Conservation (phyloP, 2,329 filamentous ascomycete genomes). For the Lachnellula occidentalis region DNA sequence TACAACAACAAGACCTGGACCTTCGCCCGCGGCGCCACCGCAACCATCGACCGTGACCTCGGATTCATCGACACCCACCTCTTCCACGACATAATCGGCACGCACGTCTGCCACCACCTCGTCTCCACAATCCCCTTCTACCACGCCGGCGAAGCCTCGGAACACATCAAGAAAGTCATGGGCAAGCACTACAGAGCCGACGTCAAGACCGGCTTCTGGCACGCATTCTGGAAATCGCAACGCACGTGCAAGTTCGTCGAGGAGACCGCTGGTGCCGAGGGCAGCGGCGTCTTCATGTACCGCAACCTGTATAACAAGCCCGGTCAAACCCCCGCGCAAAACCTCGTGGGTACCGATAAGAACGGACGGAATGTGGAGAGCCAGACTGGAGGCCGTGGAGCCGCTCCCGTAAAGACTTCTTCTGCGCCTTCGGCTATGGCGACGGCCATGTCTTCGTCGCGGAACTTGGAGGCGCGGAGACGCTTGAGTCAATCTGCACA, state of each 20-base stretch:
- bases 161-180: constrained; percentile 50
- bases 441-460: constrained; percentile 23
- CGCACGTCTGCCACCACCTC: constrained; percentile 58
- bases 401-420: background rate
- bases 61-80: constrained; percentile 60
- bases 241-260: constrained; percentile 32
- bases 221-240: constrained; percentile 31
- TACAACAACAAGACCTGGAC: constrained; percentile 56
- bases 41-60: constrained; percentile 60
- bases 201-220: constrained; percentile 31
- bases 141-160: constrained; percentile 53
- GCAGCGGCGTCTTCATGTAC: constrained; percentile 31
- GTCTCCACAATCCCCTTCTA: constrained; percentile 59
- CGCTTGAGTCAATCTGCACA: constrained; percentile 27
- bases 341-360: constrained; percentile 14
- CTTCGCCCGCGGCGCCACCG: constrained; percentile 55
- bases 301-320: constrained; percentile 27
- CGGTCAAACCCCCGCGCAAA: constrained; percentile 21
- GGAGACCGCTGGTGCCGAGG: constrained; percentile 30
- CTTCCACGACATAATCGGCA: constrained; percentile 62
- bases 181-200: constrained; percentile 48
- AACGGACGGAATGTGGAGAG: constrained; percentile 8
- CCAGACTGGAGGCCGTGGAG: constrained; percentile 5
- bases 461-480: constrained; percentile 25
- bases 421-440: constrained; percentile 15